phyloP scores from a whole-genome alignment of 192 early-diverging fungal species.

The Martensiomyces pterosporus region DNA sequence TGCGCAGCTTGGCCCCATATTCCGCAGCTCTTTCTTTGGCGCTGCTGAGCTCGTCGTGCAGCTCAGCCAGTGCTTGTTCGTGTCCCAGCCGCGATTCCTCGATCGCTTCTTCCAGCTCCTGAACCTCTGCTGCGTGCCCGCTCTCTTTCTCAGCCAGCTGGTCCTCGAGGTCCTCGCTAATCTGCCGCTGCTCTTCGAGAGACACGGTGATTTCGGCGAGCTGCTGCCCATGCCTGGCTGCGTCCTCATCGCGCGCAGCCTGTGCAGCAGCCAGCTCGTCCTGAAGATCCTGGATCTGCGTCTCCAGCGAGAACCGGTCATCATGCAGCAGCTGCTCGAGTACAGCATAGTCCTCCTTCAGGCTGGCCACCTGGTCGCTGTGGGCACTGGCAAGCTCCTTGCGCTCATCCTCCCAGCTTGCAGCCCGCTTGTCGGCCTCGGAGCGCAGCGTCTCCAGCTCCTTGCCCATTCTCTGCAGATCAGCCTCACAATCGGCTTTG shows the following conservation, averaged over 20 bases:
- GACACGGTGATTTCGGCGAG: constrained; percentile 2
- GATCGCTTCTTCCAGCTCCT: constrained; percentile 10
- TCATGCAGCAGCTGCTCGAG: constrained; percentile 29
- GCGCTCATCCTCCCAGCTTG: constrained; percentile 25
- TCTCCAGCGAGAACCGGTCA: constrained; percentile 12
- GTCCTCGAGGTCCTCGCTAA: constrained; percentile 4
- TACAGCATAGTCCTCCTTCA: constrained; percentile 15
- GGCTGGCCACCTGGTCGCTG: constrained; percentile 12
- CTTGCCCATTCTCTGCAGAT: constrained; percentile 20
- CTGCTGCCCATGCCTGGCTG: constrained; percentile 2
- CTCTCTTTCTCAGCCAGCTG: constrained; percentile 11
- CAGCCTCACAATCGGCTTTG: constrained; percentile 26
- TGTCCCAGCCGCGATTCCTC: constrained; percentile 10
- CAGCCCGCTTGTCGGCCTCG: constrained; percentile 4
- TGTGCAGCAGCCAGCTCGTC: constrained; percentile 1
- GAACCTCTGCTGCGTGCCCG: neutral
- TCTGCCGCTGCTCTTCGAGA: constrained; percentile 8
- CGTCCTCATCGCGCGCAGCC: constrained; percentile 5
- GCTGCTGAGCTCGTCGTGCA: constrained; percentile 11
- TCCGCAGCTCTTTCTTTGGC: constrained; percentile 9
- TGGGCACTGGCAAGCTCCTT: constrained; percentile 20
- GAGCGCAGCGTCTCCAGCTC: constrained; percentile 19
- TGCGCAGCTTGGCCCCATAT: neutral
- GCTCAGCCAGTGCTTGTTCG: neutral
- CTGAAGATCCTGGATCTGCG: constrained; percentile 14